Base-by-base conservation (phyloP, 345 rosid species). In the Physaria fendleri region DNA sequence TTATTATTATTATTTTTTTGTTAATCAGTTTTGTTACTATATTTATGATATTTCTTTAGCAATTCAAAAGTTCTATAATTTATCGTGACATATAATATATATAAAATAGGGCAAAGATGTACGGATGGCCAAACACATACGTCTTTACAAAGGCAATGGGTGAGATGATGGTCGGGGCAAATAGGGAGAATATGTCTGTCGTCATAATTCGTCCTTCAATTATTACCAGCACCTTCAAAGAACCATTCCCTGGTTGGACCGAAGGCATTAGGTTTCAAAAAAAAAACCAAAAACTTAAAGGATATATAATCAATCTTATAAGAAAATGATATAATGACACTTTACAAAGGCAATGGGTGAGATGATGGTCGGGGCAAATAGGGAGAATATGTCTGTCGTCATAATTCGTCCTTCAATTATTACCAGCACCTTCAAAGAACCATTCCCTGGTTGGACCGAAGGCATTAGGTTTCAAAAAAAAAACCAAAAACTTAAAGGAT, bases 321-420 rank as follows among this genome's bases (percentile, higher is more conserved):
- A n/a, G n/a, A n/a, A n/a, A n/a, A n/a, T n/a, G n/a, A n/a, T n/a
- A n/a, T n/a, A n/a, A n/a, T n/a, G n/a, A n/a, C n/a, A n/a, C 17
- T 81, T 81, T 32, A 78, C 82, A 1, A 81, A 81, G 43, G 85
- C 85, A n/a, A 78, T 78, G 85, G 82, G 79, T 2, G 81, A 81
- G 50, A 81, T 81, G 81, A 25, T 81, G 21, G 30, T 78, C 6
- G 79, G 74, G 22, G 48, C 22, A 25, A 29, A 68, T 42, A 76
- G 77, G 41, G 85, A 56, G 11, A 66, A 78, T 14, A 48, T 69
- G 8, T 64, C 82, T 6, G 70, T 81, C 8, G 79, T 69, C 16
- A 16, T 74, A 2, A 30, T 76, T 29, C 78, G 85, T 25, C 82
- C 85, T 1, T 61, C 76, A 20, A 75, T 78, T 15, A 71, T 81